Evolutionary conservation across 495 filamentous ascomycete species (phyloP), one percentile per base, ranked within the genome.

Genomic region (Lepraria neglecta): DNA sequence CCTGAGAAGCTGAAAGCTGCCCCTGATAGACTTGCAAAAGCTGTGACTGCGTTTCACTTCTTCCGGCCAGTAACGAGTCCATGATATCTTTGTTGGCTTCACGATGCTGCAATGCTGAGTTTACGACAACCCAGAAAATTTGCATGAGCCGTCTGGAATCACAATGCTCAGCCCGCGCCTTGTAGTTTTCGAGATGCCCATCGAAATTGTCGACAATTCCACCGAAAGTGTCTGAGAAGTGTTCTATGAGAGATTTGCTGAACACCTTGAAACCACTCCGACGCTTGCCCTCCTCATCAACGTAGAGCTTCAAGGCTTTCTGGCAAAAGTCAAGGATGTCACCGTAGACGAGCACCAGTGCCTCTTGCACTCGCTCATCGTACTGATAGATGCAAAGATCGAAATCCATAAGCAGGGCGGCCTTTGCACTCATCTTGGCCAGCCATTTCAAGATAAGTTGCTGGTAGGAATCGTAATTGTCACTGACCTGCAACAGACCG

Each of bases 271-370:
- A 52, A 14, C 48, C 48, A 33, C 28, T 52, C 15, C 27, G 48
- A 17, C 28, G 48, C 11, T 52, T 33, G 27, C 48, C 48, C 12
- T 52, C 48, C 27, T 52, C 48, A n/a, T 52, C 27, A 15, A 52
- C 27, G 31, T 52, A 52, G 28, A 52, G 28, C 28, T 33, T 33
- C 10, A 52, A 31, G 48, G 48, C 48, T 33, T 52, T 52, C 11
- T 52, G 48, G 28, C 48, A 52, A 33, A 52, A 52, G n/a, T 52
- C 48, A 52, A 52, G 48, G 28, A 52, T 31, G 28, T 52, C 48
- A 31, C 48, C 48, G 28, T 33, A 52, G 7, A 52, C 28, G 6
- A 52, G 48, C 6, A 52, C 48, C 27, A 52, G 48, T n/a, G 27
- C 48, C 6, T 52, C 48, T 52, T 52, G 48, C 27, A 52, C 31